These are phyloP conservation scores for Coelastrella sp. DNA, from an alignment of 139 green algal genomes.

Conservation along the genomic window DNA sequence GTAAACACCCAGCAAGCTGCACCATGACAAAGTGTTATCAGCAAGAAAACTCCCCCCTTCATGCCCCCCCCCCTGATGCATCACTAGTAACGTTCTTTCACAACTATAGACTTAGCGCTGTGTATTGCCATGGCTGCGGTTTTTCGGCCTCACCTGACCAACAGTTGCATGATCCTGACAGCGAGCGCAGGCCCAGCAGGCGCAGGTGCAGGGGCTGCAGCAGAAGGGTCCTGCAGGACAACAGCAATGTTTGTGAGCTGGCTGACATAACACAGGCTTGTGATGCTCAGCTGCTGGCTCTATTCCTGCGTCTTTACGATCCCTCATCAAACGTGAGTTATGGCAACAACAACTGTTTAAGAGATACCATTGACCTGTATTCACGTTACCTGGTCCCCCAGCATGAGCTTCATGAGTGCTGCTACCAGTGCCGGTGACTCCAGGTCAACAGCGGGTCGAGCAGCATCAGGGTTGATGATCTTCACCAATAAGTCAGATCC, in stretches of 20 bases:
- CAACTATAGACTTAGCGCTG: too few species aligned
- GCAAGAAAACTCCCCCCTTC: too few species aligned
- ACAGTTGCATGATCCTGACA: slow-evolving; percentile 64
- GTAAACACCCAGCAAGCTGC: too few species aligned
- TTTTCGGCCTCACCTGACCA: slow-evolving; percentile 9
- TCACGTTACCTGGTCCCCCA: slow-evolving; percentile 67
- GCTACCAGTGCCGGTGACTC: slow-evolving; percentile 68
- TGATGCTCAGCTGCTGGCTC: too few species aligned
- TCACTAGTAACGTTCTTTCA: too few species aligned
- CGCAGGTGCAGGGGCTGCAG: neutral
- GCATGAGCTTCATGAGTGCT: slow-evolving; percentile 74
- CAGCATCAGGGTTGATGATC: slow-evolving; percentile 60
- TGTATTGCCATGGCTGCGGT: too few species aligned
- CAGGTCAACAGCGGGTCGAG: slow-evolving; percentile 72
- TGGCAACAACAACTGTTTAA: neutral
- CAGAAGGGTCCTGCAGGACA: neutral
- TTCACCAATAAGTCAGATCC: slow-evolving; percentile 87
- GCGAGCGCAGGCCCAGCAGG: slow-evolving; percentile 61
- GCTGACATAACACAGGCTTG: too few species aligned
- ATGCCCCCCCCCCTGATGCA: too few species aligned
- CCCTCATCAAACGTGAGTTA: neutral
- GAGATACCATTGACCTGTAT: too few species aligned
- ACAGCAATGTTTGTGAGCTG: too few species aligned
- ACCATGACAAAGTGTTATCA: too few species aligned
- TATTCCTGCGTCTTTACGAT: neutral